These are phyloP conservation scores for Xylogone sp. DNA, from an alignment of 2,329 filamentous ascomycete species.

Conservation along the genomic window DNA sequence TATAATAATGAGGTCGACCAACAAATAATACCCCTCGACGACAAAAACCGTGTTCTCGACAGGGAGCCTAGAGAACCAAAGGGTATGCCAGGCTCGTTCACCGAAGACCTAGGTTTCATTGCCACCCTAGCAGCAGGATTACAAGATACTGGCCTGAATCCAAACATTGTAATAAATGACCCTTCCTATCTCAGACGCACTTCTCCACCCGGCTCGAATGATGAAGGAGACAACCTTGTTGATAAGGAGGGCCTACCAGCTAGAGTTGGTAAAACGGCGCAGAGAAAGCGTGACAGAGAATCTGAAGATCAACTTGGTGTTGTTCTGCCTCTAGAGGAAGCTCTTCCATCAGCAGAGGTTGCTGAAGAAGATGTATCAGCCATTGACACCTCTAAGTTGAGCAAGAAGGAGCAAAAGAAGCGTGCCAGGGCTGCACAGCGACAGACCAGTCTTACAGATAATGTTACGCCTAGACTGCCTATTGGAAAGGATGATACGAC, in stretches of 20 bases:
- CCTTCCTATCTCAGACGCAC: slow-evolving; percentile 59
- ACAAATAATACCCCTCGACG: too few species aligned
- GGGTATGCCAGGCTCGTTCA: slow-evolving; percentile 63
- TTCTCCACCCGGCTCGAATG: slow-evolving; percentile 59
- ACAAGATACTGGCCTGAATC: slow-evolving; percentile 66
- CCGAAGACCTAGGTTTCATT: slow-evolving; percentile 65
- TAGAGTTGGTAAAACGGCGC: slow-evolving; percentile 34
- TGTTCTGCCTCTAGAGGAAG: slow-evolving; percentile 12
- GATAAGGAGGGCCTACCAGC: slow-evolving; percentile 28
- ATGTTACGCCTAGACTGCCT: too few species aligned
- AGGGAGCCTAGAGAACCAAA: not conserved
- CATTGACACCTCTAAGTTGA: slow-evolving; percentile 31
- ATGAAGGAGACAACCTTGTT: slow-evolving; percentile 30
- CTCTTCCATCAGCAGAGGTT: slow-evolving; percentile 9
- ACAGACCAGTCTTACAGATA: slow-evolving; percentile 28
- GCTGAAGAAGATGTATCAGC: slow-evolving; percentile 22
- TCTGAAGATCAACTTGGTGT: slow-evolving; percentile 25
- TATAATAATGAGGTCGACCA: too few species aligned
- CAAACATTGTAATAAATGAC: slow-evolving; percentile 66
- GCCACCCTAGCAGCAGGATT: slow-evolving; percentile 67
- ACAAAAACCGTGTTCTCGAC: too few species aligned
- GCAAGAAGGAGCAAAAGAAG: slow-evolving; percentile 48
- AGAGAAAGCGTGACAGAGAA: slow-evolving; percentile 41
- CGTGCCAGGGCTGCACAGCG: slow-evolving; percentile 37
- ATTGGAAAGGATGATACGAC: too few species aligned